Base-by-base conservation (phyloP, 345 rosid species). In the Citrus reticulata region DNA sequence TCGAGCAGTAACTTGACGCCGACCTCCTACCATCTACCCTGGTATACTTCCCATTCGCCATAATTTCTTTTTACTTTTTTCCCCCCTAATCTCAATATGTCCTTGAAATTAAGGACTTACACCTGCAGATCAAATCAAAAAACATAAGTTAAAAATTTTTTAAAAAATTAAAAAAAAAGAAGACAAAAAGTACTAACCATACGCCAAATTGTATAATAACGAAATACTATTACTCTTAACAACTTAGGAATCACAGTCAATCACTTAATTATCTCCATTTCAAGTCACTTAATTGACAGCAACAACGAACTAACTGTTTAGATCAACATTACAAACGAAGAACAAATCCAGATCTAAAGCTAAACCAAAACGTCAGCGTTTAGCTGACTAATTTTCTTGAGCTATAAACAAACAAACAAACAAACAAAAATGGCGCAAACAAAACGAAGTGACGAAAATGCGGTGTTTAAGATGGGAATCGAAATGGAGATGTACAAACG, bases 21-120 rank as follows among this genome's bases (percentile, higher is more conserved):
- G 92, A 86, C 73, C 93, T 86, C 80, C 91, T 82, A 78, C 82
- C 89, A 67, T 93, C 99, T 57, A 95, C 72, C 82, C 98, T 88
- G 74, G 85, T 82, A 73, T 95, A 92, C 81, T 92, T 92, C 32
- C 89, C 95, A 66, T 81, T 77, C 6, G 97, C 98, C 99, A 95
- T 95, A 59, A 14, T 84, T 81, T 39, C 1, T 8, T 35, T 54
- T 54, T 17, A 49, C 19, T 17, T 17, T 68, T 19, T 22, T 34
- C 20, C 25, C 13, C 42, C 22, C 37, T 35, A 42, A 34, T 35
- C 55, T 16, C 63, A 59, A 19, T 11, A 25, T 49, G 13, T n/a
- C 77, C 72, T 40, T 10, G 9, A 57, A 66, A 65, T 70, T 10
- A 51, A 70, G 24, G 39, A 25, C 65, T 39, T 40, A 72, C 37